A percentile compares a stretch with the other conserved stretches of the same genome.
Evolutionary conservation across 2,329 filamentous ascomycete genomes (phyloP).

Genomic region (Endoconidiophora laricicola): DNA sequence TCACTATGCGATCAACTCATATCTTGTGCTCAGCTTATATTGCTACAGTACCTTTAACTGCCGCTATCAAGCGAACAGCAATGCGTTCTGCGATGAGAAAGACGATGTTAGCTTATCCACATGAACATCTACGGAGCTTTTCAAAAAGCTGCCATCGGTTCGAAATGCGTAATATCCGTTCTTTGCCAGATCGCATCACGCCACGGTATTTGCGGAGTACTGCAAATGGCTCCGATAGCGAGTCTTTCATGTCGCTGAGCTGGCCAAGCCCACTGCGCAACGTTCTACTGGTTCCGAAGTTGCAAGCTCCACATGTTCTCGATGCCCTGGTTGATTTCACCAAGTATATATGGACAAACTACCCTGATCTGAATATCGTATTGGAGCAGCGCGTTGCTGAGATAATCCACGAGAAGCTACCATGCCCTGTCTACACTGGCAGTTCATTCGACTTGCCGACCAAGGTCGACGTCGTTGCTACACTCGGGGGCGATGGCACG

Average conservation of each 20-base stretch:
- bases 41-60: too few relatives aligned
- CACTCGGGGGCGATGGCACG: conserved; percentile 84
- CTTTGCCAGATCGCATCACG: conserved; percentile 38
- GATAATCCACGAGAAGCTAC: conserved; percentile 51
- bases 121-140: conserved; percentile 24
- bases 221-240: conserved; percentile 18
- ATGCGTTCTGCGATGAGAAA: too few relatives aligned
- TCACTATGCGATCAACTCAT: too few relatives aligned
- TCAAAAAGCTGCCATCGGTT: conserved; percentile 28
- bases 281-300: conserved; percentile 41
- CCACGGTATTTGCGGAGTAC: conserved; percentile 43
- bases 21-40: too few relatives aligned
- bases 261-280: conserved; percentile 39
- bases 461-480: conserved; percentile 78
- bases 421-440: conserved; percentile 55
- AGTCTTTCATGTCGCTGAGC: conserved; percentile 37
- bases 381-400: conserved; percentile 63
- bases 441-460: conserved; percentile 42
- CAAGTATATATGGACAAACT: conserved; percentile 61
- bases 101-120: too few relatives aligned
- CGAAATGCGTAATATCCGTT: conserved; percentile 31
- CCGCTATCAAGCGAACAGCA: too few relatives aligned
- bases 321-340: conserved; percentile 38
- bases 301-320: conserved; percentile 36
- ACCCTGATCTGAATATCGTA: conserved; percentile 65